Evolutionary conservation across 1,284 basidiomycete genomes (phyloP).

Genomic region (Tilletia indica): DNA sequence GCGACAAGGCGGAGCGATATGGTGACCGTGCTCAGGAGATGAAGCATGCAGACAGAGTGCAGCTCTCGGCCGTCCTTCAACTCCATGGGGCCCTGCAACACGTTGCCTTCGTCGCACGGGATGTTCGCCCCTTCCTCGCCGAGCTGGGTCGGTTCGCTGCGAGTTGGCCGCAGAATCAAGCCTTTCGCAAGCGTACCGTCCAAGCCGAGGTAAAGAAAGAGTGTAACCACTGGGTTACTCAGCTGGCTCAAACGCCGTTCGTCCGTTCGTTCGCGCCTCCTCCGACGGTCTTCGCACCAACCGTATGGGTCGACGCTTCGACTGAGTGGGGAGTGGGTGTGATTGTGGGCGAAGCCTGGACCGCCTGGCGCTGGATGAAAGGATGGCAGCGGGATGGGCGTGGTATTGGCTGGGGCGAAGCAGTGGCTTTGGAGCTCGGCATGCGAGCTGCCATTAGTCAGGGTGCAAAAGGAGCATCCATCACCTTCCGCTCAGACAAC

Average conservation of each 20-base stretch:
- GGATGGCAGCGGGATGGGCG: background rate
- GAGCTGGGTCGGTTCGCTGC: background rate
- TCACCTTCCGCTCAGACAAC: background rate
- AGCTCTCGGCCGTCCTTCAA: background rate
- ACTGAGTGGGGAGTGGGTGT: background rate
- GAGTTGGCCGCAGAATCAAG: background rate
- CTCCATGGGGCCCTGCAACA: background rate
- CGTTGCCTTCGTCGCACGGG: background rate
- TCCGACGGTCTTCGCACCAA: background rate
- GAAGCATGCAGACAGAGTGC: background rate
- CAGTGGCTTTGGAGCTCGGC: constrained; percentile 6
- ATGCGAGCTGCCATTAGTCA: background rate
- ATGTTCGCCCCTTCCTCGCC: background rate
- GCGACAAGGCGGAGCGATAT: background rate
- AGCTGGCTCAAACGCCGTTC: background rate
- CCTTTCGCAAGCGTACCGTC: too few species aligned
- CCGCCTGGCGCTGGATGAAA: background rate
- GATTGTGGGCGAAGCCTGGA: background rate
- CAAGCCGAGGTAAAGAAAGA: too few species aligned
- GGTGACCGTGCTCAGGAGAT: background rate
- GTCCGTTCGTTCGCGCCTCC: background rate
- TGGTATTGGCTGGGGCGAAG: background rate
- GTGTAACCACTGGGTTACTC: too few species aligned
- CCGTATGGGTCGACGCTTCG: background rate
- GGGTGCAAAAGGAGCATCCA: background rate